These are phyloP conservation scores for Cryptosporidium felis DNA, from an alignment of 169 alveolate genomes.

Conservation along the genomic window DNA sequence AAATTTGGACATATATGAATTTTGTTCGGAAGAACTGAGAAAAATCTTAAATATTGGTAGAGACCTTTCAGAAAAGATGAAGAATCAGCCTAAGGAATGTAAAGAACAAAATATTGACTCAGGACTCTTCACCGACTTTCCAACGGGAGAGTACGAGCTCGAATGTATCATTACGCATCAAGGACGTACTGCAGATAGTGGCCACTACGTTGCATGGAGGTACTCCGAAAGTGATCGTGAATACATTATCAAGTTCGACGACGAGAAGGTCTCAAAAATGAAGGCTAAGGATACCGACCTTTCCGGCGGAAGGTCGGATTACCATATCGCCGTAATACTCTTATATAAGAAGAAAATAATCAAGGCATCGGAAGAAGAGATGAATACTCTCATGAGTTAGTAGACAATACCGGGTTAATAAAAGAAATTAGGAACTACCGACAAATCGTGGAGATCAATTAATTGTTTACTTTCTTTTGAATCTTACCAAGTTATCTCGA, in stretches of 20 bases:
- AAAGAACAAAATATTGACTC: conserved; percentile 69
- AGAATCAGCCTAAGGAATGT: conserved; percentile 72
- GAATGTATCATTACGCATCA: conserved; percentile 95
- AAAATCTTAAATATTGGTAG: conserved; percentile 81
- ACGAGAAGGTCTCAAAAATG: conserved; percentile 83
- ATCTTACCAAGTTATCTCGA: conserved; percentile 69
- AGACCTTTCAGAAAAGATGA: conserved; percentile 80
- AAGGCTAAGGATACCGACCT: conserved; percentile 85
- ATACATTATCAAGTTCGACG: conserved; percentile 83
- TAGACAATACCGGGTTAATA: not conserved
- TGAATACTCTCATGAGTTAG: conserved; percentile 39
- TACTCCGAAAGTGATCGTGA: conserved; percentile 37
- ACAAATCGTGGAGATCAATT: not conserved
- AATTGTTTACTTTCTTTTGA: not conserved
- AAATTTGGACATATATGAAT: conserved; percentile 88
- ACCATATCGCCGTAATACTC: conserved; percentile 86
- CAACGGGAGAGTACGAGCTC: conserved; percentile 92
- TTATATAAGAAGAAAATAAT: conserved; percentile 76
- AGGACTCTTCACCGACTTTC: conserved; percentile 74
- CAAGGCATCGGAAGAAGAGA: conserved; percentile 74
- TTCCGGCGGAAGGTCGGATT: conserved; percentile 90
- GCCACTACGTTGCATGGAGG: conserved; percentile 97
- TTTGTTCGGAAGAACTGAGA: conserved; percentile 90
- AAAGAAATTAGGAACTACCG: conserved; percentile 17
- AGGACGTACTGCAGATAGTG: conserved; percentile 97